Base-by-base conservation (phyloP, 2,329 filamentous ascomycete genomes). In the Plenodomus lindquistii region DNA sequence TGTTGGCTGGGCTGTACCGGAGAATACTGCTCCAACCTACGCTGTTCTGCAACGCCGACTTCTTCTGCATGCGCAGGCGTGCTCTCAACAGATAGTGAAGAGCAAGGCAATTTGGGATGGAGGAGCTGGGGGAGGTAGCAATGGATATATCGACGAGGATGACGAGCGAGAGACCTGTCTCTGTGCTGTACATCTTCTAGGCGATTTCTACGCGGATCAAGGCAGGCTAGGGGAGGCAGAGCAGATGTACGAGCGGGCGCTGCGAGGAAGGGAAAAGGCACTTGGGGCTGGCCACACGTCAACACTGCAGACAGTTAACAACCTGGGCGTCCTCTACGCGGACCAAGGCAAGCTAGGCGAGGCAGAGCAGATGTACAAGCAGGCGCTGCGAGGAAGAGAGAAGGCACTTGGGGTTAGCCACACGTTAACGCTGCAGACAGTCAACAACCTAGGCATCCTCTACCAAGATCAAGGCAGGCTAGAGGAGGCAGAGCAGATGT, bases 281-380 rank as follows among this genome's bases (percentile, higher is more conserved):
- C 49, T 59, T 27, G 49, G 55, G 37, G 36, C 37, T 13, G 41
- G 48, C 22, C 53, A 49, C 36, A 31, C 37, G 43, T 55, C 42
- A 17, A 62, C 57, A 50, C 59, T 61, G 11, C n/a, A 27, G 2
- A 57, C 45, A 31, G 51, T 63, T 38, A 50, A 55, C 45, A 60
- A 56, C 49, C 42, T 63, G 20, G 55, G 50, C 44, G 44, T 15
- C 31, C 45, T 62, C 51, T 62, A 60, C 44, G 29, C n/a, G 19
- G 18, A 52, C 43, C 54, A 57, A 52, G 57, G 53, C 40, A 52
- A 47, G 43, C 43, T 46, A 19, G 37, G 2, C 5, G 24, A 46
- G 19, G 43, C 37, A 35, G 43, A 46, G 24, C 15, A 40, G 24
- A 46, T 40, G 43, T 37, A 40, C 20, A 2, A 34, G 29, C 22